Conservation (phyloP, 176 grass and related monocot species). For the Aegilops speltoides region DNA sequence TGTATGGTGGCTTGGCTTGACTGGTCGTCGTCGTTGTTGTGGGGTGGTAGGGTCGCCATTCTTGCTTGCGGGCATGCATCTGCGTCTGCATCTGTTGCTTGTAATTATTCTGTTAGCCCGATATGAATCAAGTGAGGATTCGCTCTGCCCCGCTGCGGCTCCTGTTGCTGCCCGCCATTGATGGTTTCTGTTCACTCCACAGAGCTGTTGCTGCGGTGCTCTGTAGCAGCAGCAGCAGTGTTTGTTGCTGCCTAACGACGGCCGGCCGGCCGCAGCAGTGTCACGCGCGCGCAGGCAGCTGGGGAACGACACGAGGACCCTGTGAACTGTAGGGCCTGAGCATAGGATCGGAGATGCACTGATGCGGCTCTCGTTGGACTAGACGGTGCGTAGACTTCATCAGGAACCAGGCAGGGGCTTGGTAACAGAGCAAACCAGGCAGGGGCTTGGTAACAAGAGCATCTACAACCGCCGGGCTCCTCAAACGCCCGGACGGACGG, state of each 20-base stretch:
- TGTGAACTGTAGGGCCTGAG: too few relatives aligned
- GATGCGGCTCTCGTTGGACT: too few relatives aligned
- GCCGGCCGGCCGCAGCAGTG: too few relatives aligned
- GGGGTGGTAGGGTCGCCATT: constrained; percentile 37
- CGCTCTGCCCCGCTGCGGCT: not conserved
- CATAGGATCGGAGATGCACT: too few relatives aligned
- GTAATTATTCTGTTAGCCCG: constrained; percentile 75
- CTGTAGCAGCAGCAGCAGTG: not conserved
- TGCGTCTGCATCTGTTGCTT: constrained; percentile 44
- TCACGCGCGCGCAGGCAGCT: too few relatives aligned
- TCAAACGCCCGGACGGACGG: too few relatives aligned
- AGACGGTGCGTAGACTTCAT: too few relatives aligned
- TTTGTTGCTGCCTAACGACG: not conserved
- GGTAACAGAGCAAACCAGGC: too few relatives aligned
- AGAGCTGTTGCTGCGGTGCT: not conserved
- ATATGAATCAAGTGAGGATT: constrained; percentile 39
- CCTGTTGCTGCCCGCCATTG: not conserved
- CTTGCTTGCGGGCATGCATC: constrained; percentile 51
- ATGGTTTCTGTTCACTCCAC: not conserved
- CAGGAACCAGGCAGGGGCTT: too few relatives aligned
- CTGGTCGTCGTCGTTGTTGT: not conserved
- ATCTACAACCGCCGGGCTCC: too few relatives aligned
- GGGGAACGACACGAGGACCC: too few relatives aligned
- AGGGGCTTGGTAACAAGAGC: too few relatives aligned
- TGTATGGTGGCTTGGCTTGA: not conserved